Evolutionary conservation across 2,329 filamentous ascomycete species (phyloP), one percentile per base, ranked within the genome.

Genomic region (Diplodia seriata): DNA sequence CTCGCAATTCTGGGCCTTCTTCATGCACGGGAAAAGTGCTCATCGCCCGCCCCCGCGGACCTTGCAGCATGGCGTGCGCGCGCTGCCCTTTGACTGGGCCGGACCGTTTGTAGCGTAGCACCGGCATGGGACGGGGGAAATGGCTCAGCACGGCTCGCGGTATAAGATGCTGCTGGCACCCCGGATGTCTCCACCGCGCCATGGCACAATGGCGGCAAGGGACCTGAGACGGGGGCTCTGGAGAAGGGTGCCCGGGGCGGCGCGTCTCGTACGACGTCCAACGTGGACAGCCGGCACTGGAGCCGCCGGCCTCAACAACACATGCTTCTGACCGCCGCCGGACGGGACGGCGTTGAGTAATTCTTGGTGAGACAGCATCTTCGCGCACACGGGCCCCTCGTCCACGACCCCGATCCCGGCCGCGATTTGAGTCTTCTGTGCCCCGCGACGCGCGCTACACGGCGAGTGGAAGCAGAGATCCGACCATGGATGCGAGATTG

Each of bases 281-380:
- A 65, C 62, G 62, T 65, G 62, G 62, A 65, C 51, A 36, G 14
- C 31, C 62, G 62, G 50, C 50, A 65, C 50, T 65, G 62, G 62
- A 26, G 33, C 50, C 20, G 62, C 62, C 14, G 50, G 23, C 40
- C 59, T 63, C 59, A 63, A 63, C 59, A 63, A 26, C 59, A 63
- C 59, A 63, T 31, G n/a, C 15, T 31, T 63, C 59, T 63, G 59
- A 63, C 59, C 59, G 59, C 59, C 31, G 26, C 12, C 14, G 20
- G 14, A 5, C 26, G 38, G 57, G 15, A 43, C 29, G 43, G 50
- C 57, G 59, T 63, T 38, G 59, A 53, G 59, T 53, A 53, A 53
- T 63, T 51, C 26, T n/a, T 26, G 59, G 59, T 63, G 59, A 53
- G 47, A 63, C 59, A 63, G 31, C 57, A 43, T 50, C 57, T 38